A percentile compares a stretch with the other conserved stretches of the same genome.
These are phyloP conservation scores for Fusarium sp. DNA, from an alignment of 2,329 filamentous ascomycete species.

Conservation along the genomic window DNA sequence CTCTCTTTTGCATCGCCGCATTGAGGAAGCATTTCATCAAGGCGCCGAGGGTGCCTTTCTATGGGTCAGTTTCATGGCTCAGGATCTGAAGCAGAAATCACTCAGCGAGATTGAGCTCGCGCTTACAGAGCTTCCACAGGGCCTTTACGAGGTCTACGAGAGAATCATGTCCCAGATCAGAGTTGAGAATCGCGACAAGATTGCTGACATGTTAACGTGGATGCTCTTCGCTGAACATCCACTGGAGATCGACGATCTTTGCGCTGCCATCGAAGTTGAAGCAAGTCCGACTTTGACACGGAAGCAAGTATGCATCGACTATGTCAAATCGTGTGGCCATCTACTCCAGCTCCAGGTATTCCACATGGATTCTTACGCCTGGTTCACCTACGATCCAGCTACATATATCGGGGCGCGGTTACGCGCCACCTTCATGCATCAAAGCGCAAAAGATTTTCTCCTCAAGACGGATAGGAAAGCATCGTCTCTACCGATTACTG, in stretches of 20 bases:
- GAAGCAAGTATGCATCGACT: too few species aligned
- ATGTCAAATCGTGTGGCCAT: too few species aligned
- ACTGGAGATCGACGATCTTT: too few species aligned
- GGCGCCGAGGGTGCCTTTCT: neutral
- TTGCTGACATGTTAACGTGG: slow-evolving; percentile 9
- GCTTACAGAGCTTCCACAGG: accelerated
- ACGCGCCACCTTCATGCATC: too few species aligned
- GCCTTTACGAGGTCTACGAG: neutral
- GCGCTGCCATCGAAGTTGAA: too few species aligned
- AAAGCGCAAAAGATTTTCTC: too few species aligned
- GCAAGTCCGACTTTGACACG: too few species aligned
- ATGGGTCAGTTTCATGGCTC: neutral
- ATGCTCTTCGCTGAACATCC: neutral
- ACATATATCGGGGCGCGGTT: too few species aligned
- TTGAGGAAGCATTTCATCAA: neutral
- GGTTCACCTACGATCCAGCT: too few species aligned
- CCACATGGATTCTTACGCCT: too few species aligned
- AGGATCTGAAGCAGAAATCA: neutral
- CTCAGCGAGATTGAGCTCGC: neutral
- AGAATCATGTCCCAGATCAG: neutral
- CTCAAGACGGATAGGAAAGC: accelerated
- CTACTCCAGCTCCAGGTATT: too few species aligned
- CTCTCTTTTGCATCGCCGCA: accelerated
- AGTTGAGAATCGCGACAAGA: accelerated
- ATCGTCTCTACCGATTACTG: too few species aligned